Evolutionary conservation across 306 rosid species (phyloP), one percentile per base, ranked within the genome.

Genomic region (Vigna unguiculata): DNA sequence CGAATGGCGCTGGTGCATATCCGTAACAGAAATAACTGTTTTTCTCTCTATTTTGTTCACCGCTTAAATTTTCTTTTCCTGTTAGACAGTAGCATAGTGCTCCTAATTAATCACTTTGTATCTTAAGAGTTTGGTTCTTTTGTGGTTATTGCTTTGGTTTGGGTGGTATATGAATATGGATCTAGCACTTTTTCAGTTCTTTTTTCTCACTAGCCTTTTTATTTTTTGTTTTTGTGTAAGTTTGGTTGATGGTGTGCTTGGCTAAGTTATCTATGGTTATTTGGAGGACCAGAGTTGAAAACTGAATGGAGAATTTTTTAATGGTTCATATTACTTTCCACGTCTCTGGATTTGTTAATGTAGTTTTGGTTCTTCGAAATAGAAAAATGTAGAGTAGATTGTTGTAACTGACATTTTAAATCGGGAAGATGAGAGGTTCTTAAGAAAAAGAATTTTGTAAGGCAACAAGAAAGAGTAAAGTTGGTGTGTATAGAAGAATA

Each of bases 1-100:
- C 92, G 38, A 90, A 90, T 75, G 97, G 71, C 2, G 30, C 70
- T 20, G 71, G 96, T 83, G 87, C 96, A 84, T 91, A 89, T 76
- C 95, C 88, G 46, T 89, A 80, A 83, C 77, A n/a, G 28, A 21
- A 28, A 34, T 32, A 36, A 54, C 72, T 58, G 9, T 19, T 48
- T 52, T 59, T 81, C 52, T 48, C 24, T 38, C 43, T 68, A 16
- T 36, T 51, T 77, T 57, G 30, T 51, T 75, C 25, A 49, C 72
- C 41, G 67, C 11, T 65, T 48, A 28, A 19, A 24, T 43, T 73
- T 36, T 49, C 71, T 19, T 22, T 43, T 68, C 41, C 20, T 19
- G 12, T 65, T 83, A 80, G 85, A 38, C 58, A 78, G 71, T 46
- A 11, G 70, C 76, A 38, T 79, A 76, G 81, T 24, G 40, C n/a